Evolutionary conservation across 2,329 filamentous ascomycete species (phyloP).

Genomic region (Penicillium sp.): DNA sequence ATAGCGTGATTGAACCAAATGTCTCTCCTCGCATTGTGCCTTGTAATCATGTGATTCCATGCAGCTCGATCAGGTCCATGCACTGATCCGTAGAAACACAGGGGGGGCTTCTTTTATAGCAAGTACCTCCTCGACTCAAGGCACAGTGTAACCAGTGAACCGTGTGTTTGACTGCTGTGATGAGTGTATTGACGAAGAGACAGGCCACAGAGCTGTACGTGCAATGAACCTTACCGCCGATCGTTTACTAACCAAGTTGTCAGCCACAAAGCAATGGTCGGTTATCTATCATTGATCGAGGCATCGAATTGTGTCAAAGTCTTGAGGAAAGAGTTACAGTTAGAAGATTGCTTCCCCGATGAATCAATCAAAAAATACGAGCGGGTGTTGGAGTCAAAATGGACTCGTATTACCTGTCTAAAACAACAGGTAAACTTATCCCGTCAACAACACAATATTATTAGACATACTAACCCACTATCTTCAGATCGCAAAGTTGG

Average conservation of each 20-base stretch:
- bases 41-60: background rate
- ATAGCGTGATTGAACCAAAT: background rate
- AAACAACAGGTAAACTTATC: conserved; percentile 75
- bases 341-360: conserved; percentile 69
- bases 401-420: conserved; percentile 91
- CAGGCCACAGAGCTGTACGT: conserved; percentile 22
- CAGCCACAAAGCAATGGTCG: conserved; percentile 91
- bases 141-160: background rate
- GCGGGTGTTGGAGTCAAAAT: conserved; percentile 91
- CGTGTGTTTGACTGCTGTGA: background rate
- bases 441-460: background rate
- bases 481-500: conserved; percentile 53
- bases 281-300: conserved; percentile 76
- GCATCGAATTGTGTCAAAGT: conserved; percentile 69
- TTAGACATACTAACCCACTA: background rate
- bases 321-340: conserved; percentile 74
- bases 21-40: conserved; percentile 3
- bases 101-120: background rate
- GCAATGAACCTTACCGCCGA: background rate
- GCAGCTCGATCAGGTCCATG: background rate
- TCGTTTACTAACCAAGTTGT: conserved; percentile 16
- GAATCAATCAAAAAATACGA: conserved; percentile 90
- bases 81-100: background rate
- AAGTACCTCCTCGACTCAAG: background rate
- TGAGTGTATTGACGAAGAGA: conserved; percentile 1